Percentiles rank a stretch among this genome's conserved stretches.
Conservation (phyloP, 78 protist genomes). For the Emiliania huxleyi region DNA sequence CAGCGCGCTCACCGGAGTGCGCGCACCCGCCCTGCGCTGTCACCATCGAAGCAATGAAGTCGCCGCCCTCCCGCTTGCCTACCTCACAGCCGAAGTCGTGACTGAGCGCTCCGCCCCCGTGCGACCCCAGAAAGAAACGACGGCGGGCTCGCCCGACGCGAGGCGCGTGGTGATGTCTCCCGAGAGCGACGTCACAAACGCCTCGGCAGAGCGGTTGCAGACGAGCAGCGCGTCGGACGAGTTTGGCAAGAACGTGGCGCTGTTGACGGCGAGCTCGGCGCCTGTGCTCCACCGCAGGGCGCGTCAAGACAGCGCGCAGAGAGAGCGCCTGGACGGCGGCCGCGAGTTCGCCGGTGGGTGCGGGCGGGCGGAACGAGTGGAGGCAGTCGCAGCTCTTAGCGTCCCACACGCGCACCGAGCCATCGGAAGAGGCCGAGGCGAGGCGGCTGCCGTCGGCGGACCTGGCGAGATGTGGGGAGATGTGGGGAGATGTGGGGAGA, state of each 20-base stretch:
- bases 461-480: no score
- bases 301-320: no score
- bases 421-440: slow-evolving; percentile 65
- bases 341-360: no score
- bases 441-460: slow-evolving; percentile 50
- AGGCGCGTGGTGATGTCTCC: background rate
- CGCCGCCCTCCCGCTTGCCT: background rate
- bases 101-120: no score
- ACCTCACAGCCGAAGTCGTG: no score
- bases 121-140: no score
- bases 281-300: no score
- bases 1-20: no score
- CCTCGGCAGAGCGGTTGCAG: slow-evolving; percentile 52
- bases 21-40: background rate
- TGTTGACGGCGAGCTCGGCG: slow-evolving; percentile 46
- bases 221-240: slow-evolving; percentile 59
- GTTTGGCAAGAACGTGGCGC: slow-evolving; percentile 7
- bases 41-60: slow-evolving; percentile 49
- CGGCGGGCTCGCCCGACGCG: no score
- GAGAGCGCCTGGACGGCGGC: no score
- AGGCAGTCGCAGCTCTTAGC: slow-evolving; percentile 68
- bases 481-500: no score
- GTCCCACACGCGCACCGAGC: slow-evolving; percentile 75
- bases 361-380: slow-evolving; percentile 44
- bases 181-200: slow-evolving; percentile 42